A percentile compares a stretch with the other conserved stretches of the same genome.
These are phyloP conservation scores for Silene conica DNA, from an alignment of 148 eudicot genomes.

Conservation along the genomic window DNA sequence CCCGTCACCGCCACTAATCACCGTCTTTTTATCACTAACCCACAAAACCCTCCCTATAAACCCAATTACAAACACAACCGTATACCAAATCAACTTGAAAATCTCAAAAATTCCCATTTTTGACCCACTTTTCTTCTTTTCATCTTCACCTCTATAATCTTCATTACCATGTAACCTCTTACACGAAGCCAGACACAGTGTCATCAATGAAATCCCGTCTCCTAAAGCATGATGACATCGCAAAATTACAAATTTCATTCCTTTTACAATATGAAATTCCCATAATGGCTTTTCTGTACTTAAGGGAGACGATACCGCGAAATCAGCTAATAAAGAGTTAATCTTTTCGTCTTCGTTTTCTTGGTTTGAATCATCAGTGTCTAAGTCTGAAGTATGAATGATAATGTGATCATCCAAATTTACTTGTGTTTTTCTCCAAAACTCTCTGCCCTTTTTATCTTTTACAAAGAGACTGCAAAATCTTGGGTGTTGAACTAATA, in stretches of 20 bases:
- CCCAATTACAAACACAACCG: constrained; percentile 33
- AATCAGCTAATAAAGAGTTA: constrained; percentile 47
- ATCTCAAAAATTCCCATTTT: constrained; percentile 19
- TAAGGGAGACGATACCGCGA: constrained; percentile 50
- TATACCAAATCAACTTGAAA: constrained; percentile 42
- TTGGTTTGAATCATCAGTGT: not conserved
- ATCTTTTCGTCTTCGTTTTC: constrained; percentile 30
- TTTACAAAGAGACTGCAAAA: constrained; percentile 57
- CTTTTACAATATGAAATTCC: constrained; percentile 54
- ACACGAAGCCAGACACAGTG: constrained; percentile 41
- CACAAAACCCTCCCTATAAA: constrained; percentile 42
- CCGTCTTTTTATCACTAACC: constrained; percentile 48
- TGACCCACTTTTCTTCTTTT: not conserved
- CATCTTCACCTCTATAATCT: constrained; percentile 34
- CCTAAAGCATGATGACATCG: constrained; percentile 77
- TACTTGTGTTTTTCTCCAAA: constrained; percentile 47
- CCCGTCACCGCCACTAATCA: constrained; percentile 69
- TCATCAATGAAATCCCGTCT: constrained; percentile 72
- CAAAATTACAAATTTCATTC: constrained; percentile 37
- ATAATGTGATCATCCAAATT: constrained; percentile 62
- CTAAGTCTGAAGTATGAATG: constrained; percentile 6
- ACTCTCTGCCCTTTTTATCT: constrained; percentile 36
- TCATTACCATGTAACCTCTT: constrained; percentile 24
- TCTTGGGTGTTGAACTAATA: constrained; percentile 55
- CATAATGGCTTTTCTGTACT: constrained; percentile 59